Evolutionary conservation across 192 early-diverging fungal genomes (phyloP), one percentile per base, ranked within the genome.

Genomic region (Irineochytrium annulatum): DNA sequence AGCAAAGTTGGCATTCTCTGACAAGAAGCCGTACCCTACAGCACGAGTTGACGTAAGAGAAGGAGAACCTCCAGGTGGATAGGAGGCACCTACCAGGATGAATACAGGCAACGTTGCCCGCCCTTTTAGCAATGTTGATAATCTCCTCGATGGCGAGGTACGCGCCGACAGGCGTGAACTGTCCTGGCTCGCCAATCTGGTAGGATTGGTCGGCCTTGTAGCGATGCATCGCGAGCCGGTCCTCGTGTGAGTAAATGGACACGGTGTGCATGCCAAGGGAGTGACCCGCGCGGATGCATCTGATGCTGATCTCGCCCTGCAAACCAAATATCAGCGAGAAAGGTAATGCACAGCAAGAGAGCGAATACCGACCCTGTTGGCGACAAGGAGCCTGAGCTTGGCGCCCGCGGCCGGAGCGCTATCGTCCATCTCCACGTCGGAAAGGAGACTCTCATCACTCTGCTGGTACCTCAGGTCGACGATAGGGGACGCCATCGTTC

Each of bases 21-120:
- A 86, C 34, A 98, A 76, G 78, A 98, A 96, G 31, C 95, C 95
- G 72, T 98, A 98, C 46, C 93, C n/a, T n/a, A n/a, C n/a, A n/a
- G n/a, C n/a, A n/a, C n/a, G n/a, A n/a, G n/a, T n/a, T n/a, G n/a
- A 52, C 20, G 52, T 54, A 37, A 1, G 51, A 1, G n/a, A n/a
- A n/a, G n/a, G n/a, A n/a, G n/a, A n/a, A n/a, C n/a, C n/a, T n/a
- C n/a, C n/a, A n/a, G n/a, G n/a, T n/a, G n/a, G 0, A 1, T 14
- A 59, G 63, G n/a, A n/a, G n/a, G n/a, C n/a, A n/a, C n/a, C n/a
- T n/a, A n/a, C n/a, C 93, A 27, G 93, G 95, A 62, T 96, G 95
- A 71, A 98, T 91, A 69, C 87, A 91, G 59, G 81, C 86, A 55
- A 89, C 90, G 65, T 85, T 81, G 45, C 84, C 86, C 30, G 6